Evolutionary conservation across 306 rosid species (phyloP).

Genomic region (Castanopsis chinensis): DNA sequence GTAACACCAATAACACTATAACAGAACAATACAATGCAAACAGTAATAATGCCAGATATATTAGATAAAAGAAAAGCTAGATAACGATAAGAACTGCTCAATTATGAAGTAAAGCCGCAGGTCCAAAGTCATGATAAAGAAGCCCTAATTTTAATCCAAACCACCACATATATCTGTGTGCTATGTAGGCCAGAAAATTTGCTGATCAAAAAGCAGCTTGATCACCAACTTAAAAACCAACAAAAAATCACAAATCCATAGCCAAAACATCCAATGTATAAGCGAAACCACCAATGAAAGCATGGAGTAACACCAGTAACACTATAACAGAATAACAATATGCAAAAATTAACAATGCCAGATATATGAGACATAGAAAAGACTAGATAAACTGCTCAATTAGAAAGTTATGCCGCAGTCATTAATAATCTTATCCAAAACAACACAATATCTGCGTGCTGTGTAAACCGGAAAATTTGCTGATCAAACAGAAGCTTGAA

Average conservation of each 20-base stretch:
- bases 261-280: slow-evolving; percentile 41
- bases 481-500: slow-evolving; percentile 13
- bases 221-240: slow-evolving; percentile 17
- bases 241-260: slow-evolving; percentile 15
- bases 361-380: too few species aligned
- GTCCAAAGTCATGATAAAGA: neutral
- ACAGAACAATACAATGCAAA: too few species aligned
- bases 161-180: slow-evolving; percentile 16
- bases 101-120: slow-evolving; percentile 6
- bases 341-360: neutral
- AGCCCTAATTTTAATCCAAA: slow-evolving; percentile 26
- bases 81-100: neutral
- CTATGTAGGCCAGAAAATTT: slow-evolving; percentile 22
- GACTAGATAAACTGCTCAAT: neutral
- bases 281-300: neutral
- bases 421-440: slow-evolving; percentile 25
- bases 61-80: too few species aligned
- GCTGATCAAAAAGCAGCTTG: slow-evolving; percentile 12
- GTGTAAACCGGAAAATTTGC: slow-evolving; percentile 25
- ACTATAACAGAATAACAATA: too few species aligned
- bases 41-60: too few species aligned
- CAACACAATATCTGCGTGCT: slow-evolving; percentile 16
- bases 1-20: too few species aligned
- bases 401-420: slow-evolving; percentile 9
- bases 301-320: too few species aligned